A percentile compares a stretch with the other conserved stretches of the same genome.
These are phyloP conservation scores for Dipteronia sinensis DNA, from an alignment of 345 rosid genomes.

Conservation along the genomic window DNA sequence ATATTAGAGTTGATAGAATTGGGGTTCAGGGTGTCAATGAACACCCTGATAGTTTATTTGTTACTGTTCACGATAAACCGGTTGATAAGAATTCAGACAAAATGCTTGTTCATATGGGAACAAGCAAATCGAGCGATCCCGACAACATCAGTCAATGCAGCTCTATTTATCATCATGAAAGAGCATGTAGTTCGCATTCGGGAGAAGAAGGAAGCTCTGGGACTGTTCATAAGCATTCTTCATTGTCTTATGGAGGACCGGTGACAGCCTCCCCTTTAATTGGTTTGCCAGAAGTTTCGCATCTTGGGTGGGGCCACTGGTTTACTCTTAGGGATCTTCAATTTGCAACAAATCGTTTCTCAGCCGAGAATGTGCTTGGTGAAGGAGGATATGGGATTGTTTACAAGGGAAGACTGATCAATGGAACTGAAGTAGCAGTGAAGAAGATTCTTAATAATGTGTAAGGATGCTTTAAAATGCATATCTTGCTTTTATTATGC, in stretches of 20 bases:
- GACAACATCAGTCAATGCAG: conserved; percentile 83
- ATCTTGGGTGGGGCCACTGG: conserved; percentile 99
- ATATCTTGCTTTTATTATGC: conserved; percentile 3
- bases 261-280: conserved; percentile 86
- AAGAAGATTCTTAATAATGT: conserved; percentile 94
- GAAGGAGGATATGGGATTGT: conserved; percentile 99
- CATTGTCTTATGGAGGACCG: conserved; percentile 52
- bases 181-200: conserved; percentile 71
- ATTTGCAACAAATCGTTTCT: conserved; percentile 75
- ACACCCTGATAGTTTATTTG: conserved; percentile 48
- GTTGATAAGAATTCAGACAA: conserved; percentile 55
- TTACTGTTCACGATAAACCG: conserved; percentile 55
- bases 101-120: conserved; percentile 54
- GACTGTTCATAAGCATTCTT: conserved; percentile 49
- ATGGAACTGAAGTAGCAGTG: conserved; percentile 95
- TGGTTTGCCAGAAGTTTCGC: conserved; percentile 92
- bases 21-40: conserved; percentile 51
- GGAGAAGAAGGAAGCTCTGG: conserved; percentile 94
- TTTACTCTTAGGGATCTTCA: conserved; percentile 97
- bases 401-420: conserved; percentile 77
- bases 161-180: conserved; percentile 66
- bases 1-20: conserved; percentile 82
- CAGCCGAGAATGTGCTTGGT: conserved; percentile 81
- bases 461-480: conserved; percentile 44
- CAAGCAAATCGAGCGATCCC: conserved; percentile 76